Evolutionary conservation across 1,284 basidiomycete genomes (phyloP), one percentile per base, ranked within the genome.

Genomic region (Ceratobasidium sp.): DNA sequence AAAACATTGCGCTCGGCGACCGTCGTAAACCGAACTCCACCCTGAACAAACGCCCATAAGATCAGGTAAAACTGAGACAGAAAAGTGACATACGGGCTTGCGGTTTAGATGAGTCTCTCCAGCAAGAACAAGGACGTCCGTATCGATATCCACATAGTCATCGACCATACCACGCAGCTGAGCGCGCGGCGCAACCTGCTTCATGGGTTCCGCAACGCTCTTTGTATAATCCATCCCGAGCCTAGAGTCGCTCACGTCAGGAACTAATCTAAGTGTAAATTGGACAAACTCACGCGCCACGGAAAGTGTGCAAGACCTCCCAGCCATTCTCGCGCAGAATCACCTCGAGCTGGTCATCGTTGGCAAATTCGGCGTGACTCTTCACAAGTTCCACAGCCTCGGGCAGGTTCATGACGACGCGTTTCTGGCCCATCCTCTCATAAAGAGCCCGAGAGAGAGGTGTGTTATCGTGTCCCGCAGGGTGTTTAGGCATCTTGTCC

Each of bases 51-150:
- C 19, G 52, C 22, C 54, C 17, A 37, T 74, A 13, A 74, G 70
- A 64, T 37, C 51, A 62, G 19, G 22, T 29, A 52, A 9, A 29
- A n/a, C 29, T 46, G 5, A n/a, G 13, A 11, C 19, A n/a, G 44
- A 37, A 51, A 49, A 11, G 25, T 74, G 32, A 81, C 84, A 69
- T 77, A 86, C 85, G 1, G 87, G 85, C 79, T 87, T 88, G 51
- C 86, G 84, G 46, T 76, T 65, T 13, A 79, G 52, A 75, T 87
- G 87, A 1, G 84, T 77, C 76, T 88, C 86, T 37, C 87, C 86
- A 7, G 81, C 82, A 66, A 88, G 79, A 9, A 85, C 64, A 32
- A 87, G 80, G 52, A 87, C 84, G 2, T 84, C 83, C 1, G 81
- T 80, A 1, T 82, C 79, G 65, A 85, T 77, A 19, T 79, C n/a